Evolutionary conservation across 768 basidiomycete genomes (phyloP), one percentile per base, ranked within the genome.

Genomic region (Pleurotus tuber-regium): DNA sequence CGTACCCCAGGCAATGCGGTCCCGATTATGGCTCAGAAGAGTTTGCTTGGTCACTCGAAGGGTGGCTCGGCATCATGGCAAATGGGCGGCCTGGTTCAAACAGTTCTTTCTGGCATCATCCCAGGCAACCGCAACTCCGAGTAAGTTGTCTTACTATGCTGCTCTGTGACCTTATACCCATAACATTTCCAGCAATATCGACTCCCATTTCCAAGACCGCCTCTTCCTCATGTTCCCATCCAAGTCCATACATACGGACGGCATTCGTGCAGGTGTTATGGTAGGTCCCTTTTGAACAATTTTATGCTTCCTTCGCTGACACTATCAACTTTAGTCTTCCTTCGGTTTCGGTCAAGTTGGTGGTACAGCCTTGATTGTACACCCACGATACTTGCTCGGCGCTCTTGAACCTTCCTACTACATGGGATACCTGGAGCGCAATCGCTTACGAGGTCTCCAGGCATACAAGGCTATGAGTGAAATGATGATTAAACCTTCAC

Each of bases 261-360:
- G 92, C 55, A 85, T 98, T 59, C 83, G 83, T 19, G 89, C 88
- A 36, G 92, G 90, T 63, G 77, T 89, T 50, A 90, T 93, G 92
- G 89, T 88, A 60, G 16, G 80, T 67, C 23, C 24, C 33, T n/a
- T 48, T n/a, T n/a, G n/a, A n/a, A n/a, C n/a, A n/a, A n/a, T n/a
- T n/a, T n/a, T n/a, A n/a, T n/a, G n/a, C n/a, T n/a, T n/a, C n/a
- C n/a, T n/a, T n/a, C n/a, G n/a, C n/a, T n/a, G n/a, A n/a, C n/a
- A n/a, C n/a, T n/a, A n/a, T n/a, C n/a, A n/a, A n/a, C n/a, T n/a
- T n/a, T 57, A 92, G 85, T 94, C 92, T 1, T 94, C 92, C 11
- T 96, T 96, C 70, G 96, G 97, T 57, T 98, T 98, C 75, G 95
- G 97, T 61, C 97, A 98, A 80, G 96, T 98, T 55, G 97, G 97